Evolutionary conservation across 192 early-diverging fungal species (phyloP).

Genomic region (Gryganskiella cystojenkinii): DNA sequence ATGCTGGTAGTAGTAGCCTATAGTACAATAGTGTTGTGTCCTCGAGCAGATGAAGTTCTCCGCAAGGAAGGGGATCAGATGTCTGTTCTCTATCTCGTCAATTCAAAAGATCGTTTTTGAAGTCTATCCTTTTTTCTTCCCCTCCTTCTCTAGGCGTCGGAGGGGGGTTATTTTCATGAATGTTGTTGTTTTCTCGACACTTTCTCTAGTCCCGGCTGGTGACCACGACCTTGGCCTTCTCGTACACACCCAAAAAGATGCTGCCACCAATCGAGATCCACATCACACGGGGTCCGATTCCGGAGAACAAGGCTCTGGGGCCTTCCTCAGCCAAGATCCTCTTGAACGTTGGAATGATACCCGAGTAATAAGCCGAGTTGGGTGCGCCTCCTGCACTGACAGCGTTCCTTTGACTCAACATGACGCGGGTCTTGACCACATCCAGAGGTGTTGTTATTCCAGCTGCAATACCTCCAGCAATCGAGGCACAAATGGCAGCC

Average conservation of each 20-base stretch:
- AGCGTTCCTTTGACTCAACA: slow-evolving; percentile 80
- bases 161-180: slow-evolving; percentile 8
- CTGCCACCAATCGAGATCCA: slow-evolving; percentile 97
- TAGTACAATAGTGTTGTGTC: neutral
- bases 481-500: slow-evolving; percentile 85
- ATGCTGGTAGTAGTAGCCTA: slow-evolving; percentile 5
- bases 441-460: slow-evolving; percentile 95
- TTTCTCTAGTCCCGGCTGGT: neutral
- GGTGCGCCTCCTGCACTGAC: slow-evolving; percentile 18
- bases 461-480: slow-evolving; percentile 92
- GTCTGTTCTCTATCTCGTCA: too few relatives aligned
- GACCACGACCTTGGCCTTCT: slow-evolving; percentile 67
- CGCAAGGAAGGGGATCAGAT: too few relatives aligned
- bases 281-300: slow-evolving; percentile 90
- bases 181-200: too few relatives aligned
- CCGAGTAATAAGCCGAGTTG: slow-evolving; percentile 68
- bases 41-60: neutral
- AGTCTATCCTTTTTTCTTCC: too few relatives aligned
- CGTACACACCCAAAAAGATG: slow-evolving; percentile 97
- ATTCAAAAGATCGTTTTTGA: too few relatives aligned
- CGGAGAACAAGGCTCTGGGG: slow-evolving; percentile 79
- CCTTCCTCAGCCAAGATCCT: slow-evolving; percentile 87
- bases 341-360: slow-evolving; percentile 75
- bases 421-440: slow-evolving; percentile 95
- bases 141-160: too few relatives aligned